Conservation (phyloP, 202 grass and related monocot genomes). For the Panicum virgatum region DNA sequence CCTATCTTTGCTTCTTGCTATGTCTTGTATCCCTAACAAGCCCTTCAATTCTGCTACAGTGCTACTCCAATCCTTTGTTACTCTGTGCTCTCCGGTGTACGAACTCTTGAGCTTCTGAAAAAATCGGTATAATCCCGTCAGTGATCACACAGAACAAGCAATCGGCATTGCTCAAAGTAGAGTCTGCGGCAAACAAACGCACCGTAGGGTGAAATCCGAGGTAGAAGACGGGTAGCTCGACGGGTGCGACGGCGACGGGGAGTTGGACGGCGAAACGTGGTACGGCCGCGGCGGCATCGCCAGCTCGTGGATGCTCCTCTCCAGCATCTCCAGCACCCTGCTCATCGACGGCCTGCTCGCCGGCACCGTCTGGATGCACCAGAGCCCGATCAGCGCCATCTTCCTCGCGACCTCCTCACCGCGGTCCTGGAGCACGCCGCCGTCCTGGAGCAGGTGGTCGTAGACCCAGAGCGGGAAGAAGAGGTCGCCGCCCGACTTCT, state of each 20-base stretch:
- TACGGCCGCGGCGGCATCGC: constrained; percentile 55
- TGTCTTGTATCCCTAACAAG: not conserved
- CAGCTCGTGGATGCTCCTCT: constrained; percentile 41
- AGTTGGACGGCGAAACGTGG: constrained; percentile 36
- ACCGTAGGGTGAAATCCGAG: constrained; percentile 43
- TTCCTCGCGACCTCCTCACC: constrained; percentile 52
- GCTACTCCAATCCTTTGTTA: not conserved
- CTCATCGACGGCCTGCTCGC: constrained; percentile 60
- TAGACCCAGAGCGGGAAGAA: constrained; percentile 78
- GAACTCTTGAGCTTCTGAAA: constrained; percentile 36
- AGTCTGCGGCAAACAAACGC: too few species aligned
- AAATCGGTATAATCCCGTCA: not conserved
- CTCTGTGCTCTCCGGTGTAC: constrained; percentile 28
- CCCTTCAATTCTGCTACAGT: not conserved
- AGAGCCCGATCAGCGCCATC: constrained; percentile 66
- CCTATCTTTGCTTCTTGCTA: not conserved
- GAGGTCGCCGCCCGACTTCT: constrained; percentile 33
- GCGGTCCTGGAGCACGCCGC: constrained; percentile 6
- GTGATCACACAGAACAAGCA: not conserved
- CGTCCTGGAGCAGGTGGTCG: constrained; percentile 37
- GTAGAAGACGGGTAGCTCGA: constrained; percentile 45
- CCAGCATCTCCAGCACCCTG: constrained; percentile 68
- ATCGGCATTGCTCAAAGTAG: not conserved
- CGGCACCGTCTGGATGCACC: constrained; percentile 75
- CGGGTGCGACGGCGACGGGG: constrained; percentile 26